A percentile compares a stretch with the other conserved stretches of the same genome.
phyloP scores from a whole-genome alignment of 2,329 filamentous ascomycete species.

The Fusarium sp. region DNA sequence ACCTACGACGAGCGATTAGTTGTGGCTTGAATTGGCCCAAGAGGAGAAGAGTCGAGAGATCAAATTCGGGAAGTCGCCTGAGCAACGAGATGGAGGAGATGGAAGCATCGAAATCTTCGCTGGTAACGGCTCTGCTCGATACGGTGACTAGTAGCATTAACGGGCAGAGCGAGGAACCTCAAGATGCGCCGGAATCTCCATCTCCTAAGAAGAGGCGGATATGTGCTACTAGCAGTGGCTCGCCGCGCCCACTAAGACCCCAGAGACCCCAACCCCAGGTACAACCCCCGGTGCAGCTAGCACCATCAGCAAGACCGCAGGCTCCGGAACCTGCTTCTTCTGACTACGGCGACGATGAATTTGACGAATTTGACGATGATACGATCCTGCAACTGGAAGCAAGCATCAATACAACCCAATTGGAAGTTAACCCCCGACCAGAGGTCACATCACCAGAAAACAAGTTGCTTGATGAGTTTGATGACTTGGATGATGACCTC shows the following conservation, averaged over 20 bases:
- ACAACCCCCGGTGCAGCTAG: neutral
- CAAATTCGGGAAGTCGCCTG: slow-evolving; percentile 50
- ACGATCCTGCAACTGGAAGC: slow-evolving; percentile 64
- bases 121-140: slow-evolving; percentile 71
- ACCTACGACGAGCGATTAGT: slow-evolving; percentile 71
- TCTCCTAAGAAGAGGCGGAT: slow-evolving; percentile 54
- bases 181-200: slow-evolving; percentile 52
- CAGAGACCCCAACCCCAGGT: slow-evolving; percentile 14
- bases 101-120: slow-evolving; percentile 63
- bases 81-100: slow-evolving; percentile 51
- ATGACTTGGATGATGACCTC: slow-evolving; percentile 70
- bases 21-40: slow-evolving; percentile 78
- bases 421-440: slow-evolving; percentile 25
- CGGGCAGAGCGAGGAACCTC: slow-evolving; percentile 49
- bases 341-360: slow-evolving; percentile 65
- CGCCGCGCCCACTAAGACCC: slow-evolving; percentile 35
- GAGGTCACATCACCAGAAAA: neutral
- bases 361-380: slow-evolving; percentile 70
- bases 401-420: slow-evolving; percentile 48
- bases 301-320: neutral
- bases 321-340: slow-evolving; percentile 45
- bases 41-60: slow-evolving; percentile 66
- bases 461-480: slow-evolving; percentile 64
- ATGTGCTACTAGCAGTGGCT: slow-evolving; percentile 34
- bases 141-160: slow-evolving; percentile 67